Percentiles rank a stretch among this genome's conserved stretches.
Evolutionary conservation across 208 protist species (phyloP).

Genomic region (Phytomonas sp.): DNA sequence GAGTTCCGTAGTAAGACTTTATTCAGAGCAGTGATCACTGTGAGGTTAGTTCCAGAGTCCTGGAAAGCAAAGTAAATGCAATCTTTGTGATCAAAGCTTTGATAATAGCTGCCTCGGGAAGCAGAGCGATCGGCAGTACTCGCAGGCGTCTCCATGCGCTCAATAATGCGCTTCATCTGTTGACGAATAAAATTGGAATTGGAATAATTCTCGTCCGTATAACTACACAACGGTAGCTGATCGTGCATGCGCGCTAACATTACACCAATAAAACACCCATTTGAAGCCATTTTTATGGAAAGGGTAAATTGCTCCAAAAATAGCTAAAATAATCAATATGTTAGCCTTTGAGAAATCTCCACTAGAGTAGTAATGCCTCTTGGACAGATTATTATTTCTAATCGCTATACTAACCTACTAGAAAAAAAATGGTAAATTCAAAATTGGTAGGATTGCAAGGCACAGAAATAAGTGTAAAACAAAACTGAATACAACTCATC

Average conservation of each 20-base stretch:
- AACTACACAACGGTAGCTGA: slow-evolving; percentile 71
- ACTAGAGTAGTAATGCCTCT: neutral
- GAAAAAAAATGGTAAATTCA: neutral
- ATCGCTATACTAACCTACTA: neutral
- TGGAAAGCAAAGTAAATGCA: slow-evolving; percentile 88
- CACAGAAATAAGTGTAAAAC: slow-evolving; percentile 7
- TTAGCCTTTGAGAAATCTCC: slow-evolving; percentile 1
- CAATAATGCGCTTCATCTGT: slow-evolving; percentile 79
- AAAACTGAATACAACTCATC: neutral
- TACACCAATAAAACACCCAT: slow-evolving; percentile 83
- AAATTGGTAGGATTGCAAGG: slow-evolving; percentile 1
- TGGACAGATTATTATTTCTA: neutral
- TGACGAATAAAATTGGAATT: slow-evolving; percentile 65
- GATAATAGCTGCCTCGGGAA: slow-evolving; percentile 74
- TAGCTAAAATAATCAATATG: slow-evolving; percentile 6
- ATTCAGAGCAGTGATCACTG: slow-evolving; percentile 83
- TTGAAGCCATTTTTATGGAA: slow-evolving; percentile 48
- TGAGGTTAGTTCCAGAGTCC: slow-evolving; percentile 75
- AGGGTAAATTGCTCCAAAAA: neutral
- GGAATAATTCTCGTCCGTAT: slow-evolving; percentile 80
- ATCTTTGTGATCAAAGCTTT: slow-evolving; percentile 87
- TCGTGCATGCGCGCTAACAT: slow-evolving; percentile 81
- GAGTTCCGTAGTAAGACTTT: slow-evolving; percentile 79
- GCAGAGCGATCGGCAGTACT: slow-evolving; percentile 23
- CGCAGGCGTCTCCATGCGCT: slow-evolving; percentile 73